Conservation (phyloP, 495 filamentous ascomycete species). For the Hyaloscypha finlandica region DNA sequence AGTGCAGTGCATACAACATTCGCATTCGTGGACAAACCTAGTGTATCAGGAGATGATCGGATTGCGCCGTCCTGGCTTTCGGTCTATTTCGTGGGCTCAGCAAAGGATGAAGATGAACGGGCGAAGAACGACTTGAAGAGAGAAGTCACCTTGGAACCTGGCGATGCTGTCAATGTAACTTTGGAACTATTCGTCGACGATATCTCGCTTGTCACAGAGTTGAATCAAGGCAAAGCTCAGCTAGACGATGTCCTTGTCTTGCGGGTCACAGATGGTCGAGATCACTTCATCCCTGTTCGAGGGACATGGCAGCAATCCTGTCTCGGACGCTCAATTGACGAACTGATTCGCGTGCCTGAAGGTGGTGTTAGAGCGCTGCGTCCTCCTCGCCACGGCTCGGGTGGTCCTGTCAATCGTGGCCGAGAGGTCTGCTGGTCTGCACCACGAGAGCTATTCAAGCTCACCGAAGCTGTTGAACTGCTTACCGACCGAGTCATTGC, state of each 20-base stretch:
- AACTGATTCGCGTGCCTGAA: slow-evolving; percentile 82
- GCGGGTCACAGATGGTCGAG: slow-evolving; percentile 80
- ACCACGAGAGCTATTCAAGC: slow-evolving; percentile 81
- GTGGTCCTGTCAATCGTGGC: slow-evolving; percentile 19
- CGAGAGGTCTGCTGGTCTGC: slow-evolving; percentile 62
- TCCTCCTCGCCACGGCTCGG: slow-evolving; percentile 18
- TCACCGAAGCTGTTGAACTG: slow-evolving; percentile 81
- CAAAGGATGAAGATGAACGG: slow-evolving; percentile 38
- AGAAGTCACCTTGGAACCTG: slow-evolving; percentile 70
- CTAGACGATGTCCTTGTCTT: slow-evolving; percentile 89
- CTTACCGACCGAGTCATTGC: slow-evolving; percentile 74
- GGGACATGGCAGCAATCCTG: slow-evolving; percentile 79
- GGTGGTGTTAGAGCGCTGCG: slow-evolving; percentile 39
- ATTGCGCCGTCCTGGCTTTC: slow-evolving; percentile 64
- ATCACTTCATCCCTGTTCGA: slow-evolving; percentile 85
- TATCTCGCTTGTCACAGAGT: slow-evolving; percentile 59
- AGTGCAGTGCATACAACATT: slow-evolving; percentile 75
- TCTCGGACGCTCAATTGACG: slow-evolving; percentile 80
- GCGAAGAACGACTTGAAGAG: slow-evolving; percentile 40
- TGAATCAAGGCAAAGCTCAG: slow-evolving; percentile 67
- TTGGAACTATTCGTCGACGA: slow-evolving; percentile 65
- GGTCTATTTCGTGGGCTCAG: slow-evolving; percentile 54
- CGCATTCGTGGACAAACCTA: slow-evolving; percentile 69
- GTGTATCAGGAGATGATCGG: slow-evolving; percentile 40
- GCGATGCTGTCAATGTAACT: slow-evolving; percentile 73